Percentiles rank a stretch among this genome's conserved stretches.
Evolutionary conservation across 2,329 filamentous ascomycete species (phyloP).

Genomic region (Xylaria sp.): DNA sequence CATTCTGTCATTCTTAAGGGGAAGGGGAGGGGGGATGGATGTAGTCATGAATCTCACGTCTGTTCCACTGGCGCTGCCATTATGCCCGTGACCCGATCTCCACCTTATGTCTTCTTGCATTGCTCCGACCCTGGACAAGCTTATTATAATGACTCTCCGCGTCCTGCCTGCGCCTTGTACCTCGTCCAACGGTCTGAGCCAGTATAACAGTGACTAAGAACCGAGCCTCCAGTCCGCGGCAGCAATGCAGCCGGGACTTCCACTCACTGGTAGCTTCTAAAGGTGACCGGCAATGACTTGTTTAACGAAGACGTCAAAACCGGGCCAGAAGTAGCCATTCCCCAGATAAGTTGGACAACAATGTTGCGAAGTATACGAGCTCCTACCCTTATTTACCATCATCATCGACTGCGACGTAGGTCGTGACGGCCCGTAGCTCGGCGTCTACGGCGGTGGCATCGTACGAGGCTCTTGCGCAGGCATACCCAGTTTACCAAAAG

Average conservation of each 20-base stretch:
- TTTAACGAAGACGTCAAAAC: neutral
- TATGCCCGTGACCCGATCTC: conserved; percentile 23
- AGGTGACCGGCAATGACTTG: neutral
- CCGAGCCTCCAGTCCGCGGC: neutral
- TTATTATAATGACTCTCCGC: conserved; percentile 9
- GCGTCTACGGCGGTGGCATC: conserved; percentile 10
- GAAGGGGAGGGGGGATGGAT: neutral
- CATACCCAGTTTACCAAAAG: conserved; percentile 18
- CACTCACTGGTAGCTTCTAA: neutral
- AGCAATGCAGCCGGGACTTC: conserved; percentile 8
- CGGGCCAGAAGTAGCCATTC: neutral
- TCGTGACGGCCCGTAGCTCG: conserved; percentile 7
- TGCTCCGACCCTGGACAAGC: conserved; percentile 6
- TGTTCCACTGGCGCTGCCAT: conserved; percentile 15
- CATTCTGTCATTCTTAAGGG: conserved; percentile 36
- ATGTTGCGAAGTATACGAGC: conserved; percentile 10
- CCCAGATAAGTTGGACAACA: conserved; percentile 2
- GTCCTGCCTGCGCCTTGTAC: neutral
- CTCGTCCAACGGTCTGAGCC: neutral
- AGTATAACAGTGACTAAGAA: neutral
- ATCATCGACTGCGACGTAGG: conserved; percentile 2
- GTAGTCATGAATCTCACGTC: conserved; percentile 12
- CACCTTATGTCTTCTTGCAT: neutral
- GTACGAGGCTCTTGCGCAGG: conserved; percentile 9
- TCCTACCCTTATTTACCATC: neutral